Percentiles rank a stretch among this genome's conserved stretches.
These are phyloP conservation scores for Lachnellula occidentalis DNA, from an alignment of 2,329 filamentous ascomycete species.

Conservation along the genomic window DNA sequence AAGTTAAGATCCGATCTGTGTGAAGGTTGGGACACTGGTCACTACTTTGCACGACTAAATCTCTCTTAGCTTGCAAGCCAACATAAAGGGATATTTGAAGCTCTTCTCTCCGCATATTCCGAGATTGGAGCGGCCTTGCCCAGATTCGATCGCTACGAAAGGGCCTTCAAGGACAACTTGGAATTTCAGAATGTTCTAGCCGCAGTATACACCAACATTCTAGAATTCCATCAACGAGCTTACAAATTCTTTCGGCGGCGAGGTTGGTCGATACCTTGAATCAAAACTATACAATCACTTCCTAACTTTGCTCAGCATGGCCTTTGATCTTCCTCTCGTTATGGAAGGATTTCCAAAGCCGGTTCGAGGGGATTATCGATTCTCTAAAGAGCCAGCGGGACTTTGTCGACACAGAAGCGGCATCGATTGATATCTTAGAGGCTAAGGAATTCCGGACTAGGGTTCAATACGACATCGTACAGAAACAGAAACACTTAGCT, in stretches of 20 bases:
- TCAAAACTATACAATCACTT: conserved; percentile 1
- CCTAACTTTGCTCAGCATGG: conserved; percentile 12
- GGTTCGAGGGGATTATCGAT: conserved; percentile 9
- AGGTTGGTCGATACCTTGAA: conserved; percentile 7
- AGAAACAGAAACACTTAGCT: neutral
- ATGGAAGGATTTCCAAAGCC: conserved; percentile 14
- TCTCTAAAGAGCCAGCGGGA: conserved; percentile 11
- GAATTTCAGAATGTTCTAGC: conserved; percentile 40
- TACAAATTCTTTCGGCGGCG: conserved; percentile 40
- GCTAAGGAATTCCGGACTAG: conserved; percentile 3
- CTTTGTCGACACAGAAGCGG: conserved; percentile 14
- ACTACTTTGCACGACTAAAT: neutral
- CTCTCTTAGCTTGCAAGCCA: conserved; percentile 8
- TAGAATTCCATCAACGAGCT: conserved; percentile 42
- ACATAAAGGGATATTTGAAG: conserved; percentile 35
- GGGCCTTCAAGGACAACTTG: conserved; percentile 29
- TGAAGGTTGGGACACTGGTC: too few species aligned
- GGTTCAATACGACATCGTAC: conserved; percentile 4
- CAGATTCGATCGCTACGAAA: conserved; percentile 35
- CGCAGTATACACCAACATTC: conserved; percentile 41
- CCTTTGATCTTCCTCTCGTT: conserved; percentile 10
- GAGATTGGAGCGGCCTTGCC: conserved; percentile 36
- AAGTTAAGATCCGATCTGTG: neutral
- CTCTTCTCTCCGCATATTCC: conserved; percentile 36
- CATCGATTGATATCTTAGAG: conserved; percentile 12